A percentile compares a stretch with the other conserved stretches of the same genome.
These are phyloP conservation scores for Zasmidium angulare DNA, from an alignment of 2,329 filamentous ascomycete species.

Conservation along the genomic window DNA sequence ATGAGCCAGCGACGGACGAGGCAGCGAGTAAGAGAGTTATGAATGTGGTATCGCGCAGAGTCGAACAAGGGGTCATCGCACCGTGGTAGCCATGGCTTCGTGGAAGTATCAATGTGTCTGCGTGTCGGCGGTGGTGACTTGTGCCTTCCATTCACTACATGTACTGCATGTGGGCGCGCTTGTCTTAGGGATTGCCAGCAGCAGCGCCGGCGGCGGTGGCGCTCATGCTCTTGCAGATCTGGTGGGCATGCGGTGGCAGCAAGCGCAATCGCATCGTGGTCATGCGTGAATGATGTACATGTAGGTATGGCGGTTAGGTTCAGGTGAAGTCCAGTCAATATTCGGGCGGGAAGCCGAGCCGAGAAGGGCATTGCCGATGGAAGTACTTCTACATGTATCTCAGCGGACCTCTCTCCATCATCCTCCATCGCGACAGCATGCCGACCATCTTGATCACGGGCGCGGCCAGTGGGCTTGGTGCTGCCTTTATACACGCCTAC, in stretches of 20 bases:
- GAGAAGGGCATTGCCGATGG: too few species aligned
- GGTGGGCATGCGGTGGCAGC: not conserved
- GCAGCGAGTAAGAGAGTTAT: constrained; percentile 3
- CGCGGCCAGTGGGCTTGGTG: constrained; percentile 40
- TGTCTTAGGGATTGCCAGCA: constrained; percentile 4
- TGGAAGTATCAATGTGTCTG: not conserved
- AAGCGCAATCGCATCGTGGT: not conserved
- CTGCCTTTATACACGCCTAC: constrained; percentile 36
- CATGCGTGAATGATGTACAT: not conserved
- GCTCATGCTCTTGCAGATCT: constrained; percentile 5
- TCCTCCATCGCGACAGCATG: constrained; percentile 8
- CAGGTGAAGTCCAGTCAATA: too few species aligned
- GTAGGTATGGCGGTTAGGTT: not conserved
- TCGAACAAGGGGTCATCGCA: constrained; percentile 5
- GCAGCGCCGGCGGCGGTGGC: constrained; percentile 2
- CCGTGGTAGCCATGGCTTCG: constrained; percentile 5
- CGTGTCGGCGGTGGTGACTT: not conserved
- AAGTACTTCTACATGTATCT: too few species aligned
- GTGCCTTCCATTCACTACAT: not conserved
- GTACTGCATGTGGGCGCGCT: not conserved
- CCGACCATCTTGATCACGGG: constrained; percentile 37
- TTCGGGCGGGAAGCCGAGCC: too few species aligned
- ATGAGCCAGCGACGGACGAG: not conserved
- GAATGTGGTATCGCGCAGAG: constrained; percentile 2
- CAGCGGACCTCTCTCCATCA: not conserved